A percentile compares a stretch with the other conserved stretches of the same genome.
These are phyloP conservation scores for Rosa persica DNA, from an alignment of 306 rosid species.

Conservation along the genomic window DNA sequence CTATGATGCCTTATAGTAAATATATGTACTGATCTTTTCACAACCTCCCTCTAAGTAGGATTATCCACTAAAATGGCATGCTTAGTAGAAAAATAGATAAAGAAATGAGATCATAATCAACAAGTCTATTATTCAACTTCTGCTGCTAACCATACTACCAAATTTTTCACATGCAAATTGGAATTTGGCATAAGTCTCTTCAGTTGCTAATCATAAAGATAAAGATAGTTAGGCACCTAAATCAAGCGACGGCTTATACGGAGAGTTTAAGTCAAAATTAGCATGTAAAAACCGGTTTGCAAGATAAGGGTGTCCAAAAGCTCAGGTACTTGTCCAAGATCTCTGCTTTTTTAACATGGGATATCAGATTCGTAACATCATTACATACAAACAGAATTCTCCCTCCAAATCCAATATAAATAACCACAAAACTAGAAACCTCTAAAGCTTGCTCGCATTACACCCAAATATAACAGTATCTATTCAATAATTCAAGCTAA, in stretches of 20 bases:
- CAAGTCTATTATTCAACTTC: background rate
- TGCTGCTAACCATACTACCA: background rate
- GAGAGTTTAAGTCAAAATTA: background rate
- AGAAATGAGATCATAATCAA: background rate
- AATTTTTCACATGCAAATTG: background rate
- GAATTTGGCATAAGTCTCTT: background rate
- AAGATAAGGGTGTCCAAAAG: background rate
- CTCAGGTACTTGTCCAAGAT: background rate
- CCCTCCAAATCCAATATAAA: background rate
- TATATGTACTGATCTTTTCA: background rate
- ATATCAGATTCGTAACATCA: background rate
- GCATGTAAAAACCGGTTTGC: background rate
- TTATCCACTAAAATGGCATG: background rate
- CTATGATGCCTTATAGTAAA: background rate
- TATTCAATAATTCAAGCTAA: background rate
- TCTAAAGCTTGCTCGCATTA: background rate
- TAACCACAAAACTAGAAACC: background rate
- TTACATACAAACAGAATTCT: background rate
- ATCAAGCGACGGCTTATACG: background rate
- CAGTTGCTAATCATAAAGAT: background rate
- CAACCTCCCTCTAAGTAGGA: background rate
- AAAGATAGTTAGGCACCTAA: background rate
- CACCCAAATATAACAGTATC: slow-evolving; percentile 1
- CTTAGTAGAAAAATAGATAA: background rate
- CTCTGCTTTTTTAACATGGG: background rate